These are phyloP conservation scores for Polytrichum formosum DNA, from an alignment of 225 moss, liverwort and hornwort genomes.

Conservation along the genomic window DNA sequence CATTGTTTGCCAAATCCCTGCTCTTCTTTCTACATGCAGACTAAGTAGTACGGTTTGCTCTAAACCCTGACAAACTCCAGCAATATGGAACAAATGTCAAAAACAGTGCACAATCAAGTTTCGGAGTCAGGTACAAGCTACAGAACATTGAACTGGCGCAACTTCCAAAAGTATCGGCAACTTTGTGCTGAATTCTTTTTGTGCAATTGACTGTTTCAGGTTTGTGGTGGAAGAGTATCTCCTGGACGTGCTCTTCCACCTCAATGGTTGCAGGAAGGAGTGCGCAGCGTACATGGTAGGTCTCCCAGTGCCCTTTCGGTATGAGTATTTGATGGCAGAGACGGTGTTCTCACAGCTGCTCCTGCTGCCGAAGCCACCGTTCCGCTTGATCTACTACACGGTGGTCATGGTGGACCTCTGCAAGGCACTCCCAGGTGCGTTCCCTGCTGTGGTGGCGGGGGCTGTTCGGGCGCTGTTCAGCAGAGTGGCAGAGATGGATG, in stretches of 20 bases:
- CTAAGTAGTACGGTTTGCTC: no score
- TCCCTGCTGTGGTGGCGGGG: constrained; percentile 97
- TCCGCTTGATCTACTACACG: constrained; percentile 86
- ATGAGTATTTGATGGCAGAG: constrained; percentile 98
- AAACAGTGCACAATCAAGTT: no score
- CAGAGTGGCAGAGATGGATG: constrained; percentile 86
- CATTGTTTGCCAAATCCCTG: no score
- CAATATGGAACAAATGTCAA: no score
- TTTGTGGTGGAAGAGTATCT: constrained; percentile 99
- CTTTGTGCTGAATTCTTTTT: no score
- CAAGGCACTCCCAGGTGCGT: constrained; percentile 99
- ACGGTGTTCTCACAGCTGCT: constrained; percentile 96
- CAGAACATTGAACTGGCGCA: no score
- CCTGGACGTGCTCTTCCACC: constrained; percentile 76
- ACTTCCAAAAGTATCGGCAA: no score
- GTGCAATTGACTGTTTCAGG: constrained; percentile 14
- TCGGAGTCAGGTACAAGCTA: no score
- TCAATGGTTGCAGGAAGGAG: constrained; percentile 96
- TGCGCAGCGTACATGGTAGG: constrained; percentile 98
- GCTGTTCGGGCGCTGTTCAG: constrained; percentile 90
- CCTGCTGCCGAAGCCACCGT: constrained; percentile 86
- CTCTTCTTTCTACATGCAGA: no score
- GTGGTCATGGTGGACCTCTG: constrained; percentile 98
- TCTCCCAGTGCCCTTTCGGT: constrained; percentile 93
- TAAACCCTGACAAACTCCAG: no score